phyloP scores from a whole-genome alignment of 2,329 filamentous ascomycete genomes.

The Monosporascus sp. region DNA sequence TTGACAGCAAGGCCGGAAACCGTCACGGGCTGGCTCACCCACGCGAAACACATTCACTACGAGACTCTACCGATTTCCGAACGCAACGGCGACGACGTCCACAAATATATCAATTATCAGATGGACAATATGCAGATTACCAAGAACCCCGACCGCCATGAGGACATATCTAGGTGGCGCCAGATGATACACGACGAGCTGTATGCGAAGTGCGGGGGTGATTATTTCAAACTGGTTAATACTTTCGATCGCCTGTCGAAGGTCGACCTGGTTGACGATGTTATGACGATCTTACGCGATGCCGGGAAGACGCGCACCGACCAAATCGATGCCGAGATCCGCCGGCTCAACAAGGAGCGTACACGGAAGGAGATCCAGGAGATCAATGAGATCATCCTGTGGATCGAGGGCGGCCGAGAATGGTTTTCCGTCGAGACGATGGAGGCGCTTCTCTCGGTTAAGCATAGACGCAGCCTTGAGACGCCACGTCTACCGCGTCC shows the following conservation, averaged over 20 bases:
- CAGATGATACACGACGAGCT: constrained; percentile 23
- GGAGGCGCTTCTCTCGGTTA: constrained; percentile 25
- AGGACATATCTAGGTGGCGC: constrained; percentile 26
- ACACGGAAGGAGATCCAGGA: constrained; percentile 30
- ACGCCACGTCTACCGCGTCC: background rate
- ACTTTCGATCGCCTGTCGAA: constrained; percentile 27
- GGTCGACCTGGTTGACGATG: constrained; percentile 30
- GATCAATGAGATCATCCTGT: constrained; percentile 34
- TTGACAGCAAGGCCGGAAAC: constrained; percentile 19
- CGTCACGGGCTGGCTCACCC: constrained; percentile 11
- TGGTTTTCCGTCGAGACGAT: constrained; percentile 22
- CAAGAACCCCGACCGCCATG: constrained; percentile 15
- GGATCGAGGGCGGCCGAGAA: constrained; percentile 22
- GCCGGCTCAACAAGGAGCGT: constrained; percentile 24
- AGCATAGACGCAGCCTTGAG: constrained; percentile 12
- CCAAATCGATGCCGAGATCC: constrained; percentile 29
- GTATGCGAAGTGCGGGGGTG: constrained; percentile 22
- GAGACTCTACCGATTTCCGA: constrained; percentile 20
- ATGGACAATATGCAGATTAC: constrained; percentile 28
- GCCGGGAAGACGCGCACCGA: constrained; percentile 25
- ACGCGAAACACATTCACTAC: constrained; percentile 8
- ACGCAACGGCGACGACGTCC: constrained; percentile 22
- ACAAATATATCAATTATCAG: constrained; percentile 24
- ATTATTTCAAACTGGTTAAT: constrained; percentile 27
- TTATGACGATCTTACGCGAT: constrained; percentile 23